Evolutionary conservation across 768 basidiomycete species (phyloP), one percentile per base, ranked within the genome.

Genomic region (Suillus decipiens): DNA sequence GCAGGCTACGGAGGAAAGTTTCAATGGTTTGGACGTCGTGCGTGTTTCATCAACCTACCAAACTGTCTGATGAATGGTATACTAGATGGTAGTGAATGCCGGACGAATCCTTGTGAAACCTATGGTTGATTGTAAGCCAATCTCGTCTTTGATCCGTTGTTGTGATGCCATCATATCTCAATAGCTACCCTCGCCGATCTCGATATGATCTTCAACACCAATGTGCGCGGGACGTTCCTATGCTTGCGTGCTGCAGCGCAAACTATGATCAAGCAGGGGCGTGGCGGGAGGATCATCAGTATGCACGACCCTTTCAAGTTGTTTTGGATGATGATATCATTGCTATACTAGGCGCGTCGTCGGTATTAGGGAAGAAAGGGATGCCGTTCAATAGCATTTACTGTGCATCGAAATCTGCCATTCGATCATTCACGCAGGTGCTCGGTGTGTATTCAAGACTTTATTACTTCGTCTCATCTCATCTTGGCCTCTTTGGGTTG

Each of bases 11-110:
- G 76, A 73, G 15, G 43, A 67, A 5, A 66, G 66, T 14, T 64
- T 81, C 17, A 81, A 81, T 10, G 66, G 74, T 14, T 64, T 84
- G n/a, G 79, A 82, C 64, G 80, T 80, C 48, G 81, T 81, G 54
- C 54, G 81, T 17, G 24, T 67, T 14, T 34, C 36, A 24, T 14
- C 24, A 24, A 15, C 22, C 12, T 45, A 15, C 31, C 8, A 31
- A 34, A 53, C n/a, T 31, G 28, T 34, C 34, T 58, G 24, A 53
- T 5, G 28, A 14, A 24, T 58, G 9, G 24, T 17, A n/a, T 24
- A 14, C 15, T 48, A 61, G 60, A 50, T 61, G 47, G 60, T 61
- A 36, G 55, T 34, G 11, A 61, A 61, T n/a, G 60, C 60, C 7
- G 60, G 54, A 12, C 43, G 31, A 61, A 34, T 59, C 39, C 0